Conservation (phyloP, 805 yeast species). For the Isabelozyma heimii region DNA sequence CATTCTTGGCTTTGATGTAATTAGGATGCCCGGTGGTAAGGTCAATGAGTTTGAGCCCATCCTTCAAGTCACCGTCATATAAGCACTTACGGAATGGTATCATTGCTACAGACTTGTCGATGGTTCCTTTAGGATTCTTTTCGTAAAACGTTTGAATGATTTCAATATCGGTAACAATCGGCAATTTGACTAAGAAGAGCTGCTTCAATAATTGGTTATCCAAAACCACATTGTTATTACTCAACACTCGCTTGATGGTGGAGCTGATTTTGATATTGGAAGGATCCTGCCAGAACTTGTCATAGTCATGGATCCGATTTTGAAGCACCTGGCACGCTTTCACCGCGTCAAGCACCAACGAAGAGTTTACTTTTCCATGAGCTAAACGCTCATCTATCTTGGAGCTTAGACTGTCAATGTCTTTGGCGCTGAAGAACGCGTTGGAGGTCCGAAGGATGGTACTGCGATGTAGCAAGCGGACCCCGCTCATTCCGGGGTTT, state of each 20-base stretch:
- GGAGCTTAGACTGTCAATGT: not conserved
- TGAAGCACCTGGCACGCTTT: conserved; percentile 20
- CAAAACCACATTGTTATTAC: conserved; percentile 14
- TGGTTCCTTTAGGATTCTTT: conserved; percentile 20
- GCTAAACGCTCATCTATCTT: conserved; percentile 7
- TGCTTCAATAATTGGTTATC: conserved; percentile 20
- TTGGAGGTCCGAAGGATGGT: not conserved
- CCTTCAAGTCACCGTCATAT: conserved; percentile 54
- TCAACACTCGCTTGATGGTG: conserved; percentile 19
- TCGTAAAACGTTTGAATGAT: conserved; percentile 24
- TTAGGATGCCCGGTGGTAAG: conserved; percentile 57
- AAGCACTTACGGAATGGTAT: conserved; percentile 64
- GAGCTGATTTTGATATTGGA: conserved; percentile 15
- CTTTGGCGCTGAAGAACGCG: conserved; percentile 1
- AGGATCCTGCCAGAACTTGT: conserved; percentile 21
- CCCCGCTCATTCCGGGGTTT: not conserved
- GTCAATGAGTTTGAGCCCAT: conserved; percentile 58
- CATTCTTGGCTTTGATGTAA: conserved; percentile 37
- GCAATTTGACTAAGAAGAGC: conserved; percentile 31
- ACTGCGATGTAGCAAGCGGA: not conserved
- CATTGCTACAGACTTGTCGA: conserved; percentile 44
- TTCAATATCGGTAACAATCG: conserved; percentile 25
- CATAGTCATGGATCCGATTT: conserved; percentile 11
- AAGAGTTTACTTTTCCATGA: conserved; percentile 1
- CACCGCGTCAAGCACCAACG: conserved; percentile 16